Conservation (phyloP, 2,329 filamentous ascomycete species). For the Diaporthe australafricana region DNA sequence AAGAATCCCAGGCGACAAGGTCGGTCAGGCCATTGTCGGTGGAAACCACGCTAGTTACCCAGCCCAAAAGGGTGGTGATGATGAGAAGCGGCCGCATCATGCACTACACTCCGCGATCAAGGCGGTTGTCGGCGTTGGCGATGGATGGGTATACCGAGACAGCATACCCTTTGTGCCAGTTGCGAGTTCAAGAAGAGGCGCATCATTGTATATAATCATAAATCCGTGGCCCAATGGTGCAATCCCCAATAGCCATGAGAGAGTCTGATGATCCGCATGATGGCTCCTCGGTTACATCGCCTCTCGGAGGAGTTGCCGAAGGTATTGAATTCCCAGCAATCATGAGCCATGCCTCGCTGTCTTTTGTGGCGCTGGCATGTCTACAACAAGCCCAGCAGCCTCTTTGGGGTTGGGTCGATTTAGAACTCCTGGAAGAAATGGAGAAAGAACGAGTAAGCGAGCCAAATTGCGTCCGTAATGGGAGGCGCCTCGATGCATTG, state of each 20-base stretch:
- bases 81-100: conserved; percentile 33
- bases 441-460: conserved; percentile 22
- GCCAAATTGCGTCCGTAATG: not conserved
- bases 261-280: not conserved
- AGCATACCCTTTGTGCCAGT: not conserved
- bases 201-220: conserved; percentile 8
- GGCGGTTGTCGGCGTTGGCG: not conserved
- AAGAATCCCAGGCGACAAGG: conserved; percentile 63
- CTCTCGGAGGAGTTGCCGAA: conserved; percentile 17
- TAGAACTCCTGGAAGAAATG: not conserved
- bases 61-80: conserved; percentile 30
- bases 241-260: not conserved
- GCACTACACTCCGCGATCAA: not conserved
- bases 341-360: conserved; percentile 14
- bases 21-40: conserved; percentile 55
- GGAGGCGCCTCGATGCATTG: conserved; percentile 17
- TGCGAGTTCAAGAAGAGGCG: not conserved
- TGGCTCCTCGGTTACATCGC: conserved; percentile 25
- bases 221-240: not conserved
- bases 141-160: not conserved
- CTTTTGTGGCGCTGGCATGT: conserved; percentile 15
- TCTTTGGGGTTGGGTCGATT: not conserved
- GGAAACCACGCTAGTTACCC: conserved; percentile 42
- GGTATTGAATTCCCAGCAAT: conserved; percentile 34
- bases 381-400: not conserved